phyloP scores from a whole-genome alignment of 306 rosid genomes.

The Fragaria nilgerrensis region DNA sequence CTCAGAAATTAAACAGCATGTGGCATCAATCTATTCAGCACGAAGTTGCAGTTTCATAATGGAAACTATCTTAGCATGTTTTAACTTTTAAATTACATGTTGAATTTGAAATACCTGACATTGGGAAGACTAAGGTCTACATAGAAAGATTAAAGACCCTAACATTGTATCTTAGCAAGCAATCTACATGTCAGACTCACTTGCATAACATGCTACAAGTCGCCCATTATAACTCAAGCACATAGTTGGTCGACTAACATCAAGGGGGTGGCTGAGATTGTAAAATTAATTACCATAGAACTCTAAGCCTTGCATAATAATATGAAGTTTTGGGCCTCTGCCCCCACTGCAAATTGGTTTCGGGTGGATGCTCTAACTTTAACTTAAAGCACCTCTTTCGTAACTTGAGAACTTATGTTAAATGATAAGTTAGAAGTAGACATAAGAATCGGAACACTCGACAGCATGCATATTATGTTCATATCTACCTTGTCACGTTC shows the following conservation, averaged over 20 bases:
- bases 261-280: neutral
- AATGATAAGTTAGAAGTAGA: conserved; percentile 9
- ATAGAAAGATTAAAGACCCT: neutral
- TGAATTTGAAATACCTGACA: neutral
- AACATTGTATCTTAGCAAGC: neutral
- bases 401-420: neutral
- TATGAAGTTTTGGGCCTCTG: neutral
- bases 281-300: neutral
- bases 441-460: conserved; percentile 12
- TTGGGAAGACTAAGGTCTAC: neutral
- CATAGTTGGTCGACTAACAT: neutral
- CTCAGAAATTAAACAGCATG: neutral
- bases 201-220: neutral
- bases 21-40: neutral
- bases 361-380: neutral
- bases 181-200: neutral
- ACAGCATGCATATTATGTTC: conserved; percentile 15
- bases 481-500: conserved; percentile 68
- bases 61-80: neutral
- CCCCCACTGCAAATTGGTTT: neutral
- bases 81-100: neutral
- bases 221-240: neutral
- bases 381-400: neutral
- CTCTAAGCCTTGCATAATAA: neutral
- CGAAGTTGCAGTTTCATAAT: neutral